Conservation (phyloP, 768 basidiomycete species). For the Collybia nuda region DNA sequence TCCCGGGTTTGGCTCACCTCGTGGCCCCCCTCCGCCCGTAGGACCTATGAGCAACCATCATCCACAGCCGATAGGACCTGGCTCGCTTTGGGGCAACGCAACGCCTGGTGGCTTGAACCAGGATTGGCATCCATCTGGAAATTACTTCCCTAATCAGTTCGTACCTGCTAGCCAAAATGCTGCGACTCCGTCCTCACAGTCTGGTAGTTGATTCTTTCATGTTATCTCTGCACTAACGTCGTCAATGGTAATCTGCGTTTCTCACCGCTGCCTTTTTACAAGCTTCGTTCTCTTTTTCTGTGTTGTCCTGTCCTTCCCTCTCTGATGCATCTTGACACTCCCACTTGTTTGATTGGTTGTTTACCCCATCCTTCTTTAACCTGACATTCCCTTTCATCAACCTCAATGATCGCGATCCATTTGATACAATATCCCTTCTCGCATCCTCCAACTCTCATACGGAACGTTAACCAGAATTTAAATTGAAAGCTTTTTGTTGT, state of each 20-base stretch:
- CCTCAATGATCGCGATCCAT: neutral
- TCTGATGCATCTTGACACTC: constrained; percentile 19
- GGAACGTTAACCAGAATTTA: too few relatives aligned
- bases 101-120: constrained; percentile 19
- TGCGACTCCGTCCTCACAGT: constrained; percentile 47
- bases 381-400: constrained; percentile 11
- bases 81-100: constrained; percentile 36
- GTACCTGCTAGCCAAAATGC: constrained; percentile 38
- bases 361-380: neutral
- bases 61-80: constrained; percentile 21
- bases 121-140: constrained; percentile 50
- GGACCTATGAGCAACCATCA: constrained; percentile 21
- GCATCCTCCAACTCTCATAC: too few relatives aligned
- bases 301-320: constrained; percentile 3
- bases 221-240: neutral
- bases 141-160: constrained; percentile 47
- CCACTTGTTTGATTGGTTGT: constrained; percentile 4
- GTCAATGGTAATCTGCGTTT: neutral
- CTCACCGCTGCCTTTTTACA: neutral
- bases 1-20: constrained; percentile 31
- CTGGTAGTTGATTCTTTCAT: constrained; percentile 23
- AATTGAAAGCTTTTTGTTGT: neutral
- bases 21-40: constrained; percentile 30
- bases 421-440: too few relatives aligned
- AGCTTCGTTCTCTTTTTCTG: neutral